A percentile compares a stretch with the other conserved stretches of the same genome.
Conservation (phyloP, 2,329 filamentous ascomycete genomes). For the Diaporthe ilicicola region DNA sequence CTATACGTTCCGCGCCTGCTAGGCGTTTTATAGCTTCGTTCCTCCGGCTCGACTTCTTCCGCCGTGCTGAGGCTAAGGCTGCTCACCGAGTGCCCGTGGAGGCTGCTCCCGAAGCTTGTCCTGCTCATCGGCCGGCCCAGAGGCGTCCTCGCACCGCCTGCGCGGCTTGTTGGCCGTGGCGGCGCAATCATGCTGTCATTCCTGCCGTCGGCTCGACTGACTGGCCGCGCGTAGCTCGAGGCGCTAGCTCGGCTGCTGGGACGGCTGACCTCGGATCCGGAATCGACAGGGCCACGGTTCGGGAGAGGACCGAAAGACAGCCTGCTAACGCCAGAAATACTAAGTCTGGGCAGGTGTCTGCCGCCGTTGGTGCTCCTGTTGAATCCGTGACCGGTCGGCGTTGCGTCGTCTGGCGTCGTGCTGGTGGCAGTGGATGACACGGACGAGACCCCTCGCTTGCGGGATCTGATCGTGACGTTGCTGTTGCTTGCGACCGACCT, state of each 20-base stretch:
- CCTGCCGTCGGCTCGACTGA: slow-evolving; percentile 57
- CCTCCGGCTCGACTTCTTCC: slow-evolving; percentile 52
- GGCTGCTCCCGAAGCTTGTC: slow-evolving; percentile 74
- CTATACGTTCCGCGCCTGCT: slow-evolving; percentile 64
- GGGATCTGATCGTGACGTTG: slow-evolving; percentile 71
- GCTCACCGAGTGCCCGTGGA: slow-evolving; percentile 65
- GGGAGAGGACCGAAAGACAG: slow-evolving; percentile 66
- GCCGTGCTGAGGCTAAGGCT: slow-evolving; percentile 62
- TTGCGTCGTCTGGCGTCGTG: slow-evolving; percentile 57
- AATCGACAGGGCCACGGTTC: slow-evolving; percentile 57
- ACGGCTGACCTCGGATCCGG: slow-evolving; percentile 61
- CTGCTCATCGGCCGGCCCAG: slow-evolving; percentile 69
- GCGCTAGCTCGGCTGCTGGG: slow-evolving; percentile 78
- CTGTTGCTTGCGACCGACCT: slow-evolving; percentile 55
- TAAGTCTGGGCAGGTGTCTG: slow-evolving; percentile 66
- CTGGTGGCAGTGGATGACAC: slow-evolving; percentile 54
- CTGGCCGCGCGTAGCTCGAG: slow-evolving; percentile 62
- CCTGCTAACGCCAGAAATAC: slow-evolving; percentile 68
- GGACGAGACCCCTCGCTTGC: slow-evolving; percentile 72
- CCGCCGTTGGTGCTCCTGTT: slow-evolving; percentile 39
- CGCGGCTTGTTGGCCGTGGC: slow-evolving; percentile 70
- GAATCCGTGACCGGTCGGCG: slow-evolving; percentile 52
- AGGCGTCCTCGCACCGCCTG: slow-evolving; percentile 69
- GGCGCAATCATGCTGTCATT: slow-evolving; percentile 53
- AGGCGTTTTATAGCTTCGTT: slow-evolving; percentile 55